Conservation (phyloP, 306 rosid genomes). For the Pyrus betulifolia region DNA sequence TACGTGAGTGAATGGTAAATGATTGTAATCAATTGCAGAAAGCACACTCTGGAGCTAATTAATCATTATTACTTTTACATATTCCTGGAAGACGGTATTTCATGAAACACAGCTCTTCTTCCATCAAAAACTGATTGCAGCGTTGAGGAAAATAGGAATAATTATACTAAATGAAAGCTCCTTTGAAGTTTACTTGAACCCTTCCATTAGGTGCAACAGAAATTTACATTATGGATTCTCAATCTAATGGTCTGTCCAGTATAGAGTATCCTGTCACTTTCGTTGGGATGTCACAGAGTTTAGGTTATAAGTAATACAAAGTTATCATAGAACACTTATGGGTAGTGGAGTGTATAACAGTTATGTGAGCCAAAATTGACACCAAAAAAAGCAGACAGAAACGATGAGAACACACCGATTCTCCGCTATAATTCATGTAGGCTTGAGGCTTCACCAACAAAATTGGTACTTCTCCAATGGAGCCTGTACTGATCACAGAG, state of each 20-base stretch:
- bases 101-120: background rate
- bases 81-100: background rate
- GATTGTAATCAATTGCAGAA: background rate
- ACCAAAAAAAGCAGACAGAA: background rate
- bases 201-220: background rate
- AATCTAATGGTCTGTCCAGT: background rate
- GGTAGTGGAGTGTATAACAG: background rate
- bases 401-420: constrained; percentile 59
- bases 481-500: constrained; percentile 53
- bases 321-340: too few relatives aligned
- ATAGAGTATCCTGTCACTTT: background rate
- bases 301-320: background rate
- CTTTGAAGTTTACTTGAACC: background rate
- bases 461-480: constrained; percentile 85
- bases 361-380: background rate
- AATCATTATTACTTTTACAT: background rate
- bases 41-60: background rate
- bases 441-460: constrained; percentile 89
- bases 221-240: background rate
- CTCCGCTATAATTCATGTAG: constrained; percentile 87
- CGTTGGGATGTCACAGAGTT: background rate
- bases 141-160: background rate
- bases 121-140: background rate
- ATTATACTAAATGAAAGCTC: background rate
- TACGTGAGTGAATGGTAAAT: background rate